Conservation (phyloP, 1,284 basidiomycete genomes). For the Flammula alnicola region DNA sequence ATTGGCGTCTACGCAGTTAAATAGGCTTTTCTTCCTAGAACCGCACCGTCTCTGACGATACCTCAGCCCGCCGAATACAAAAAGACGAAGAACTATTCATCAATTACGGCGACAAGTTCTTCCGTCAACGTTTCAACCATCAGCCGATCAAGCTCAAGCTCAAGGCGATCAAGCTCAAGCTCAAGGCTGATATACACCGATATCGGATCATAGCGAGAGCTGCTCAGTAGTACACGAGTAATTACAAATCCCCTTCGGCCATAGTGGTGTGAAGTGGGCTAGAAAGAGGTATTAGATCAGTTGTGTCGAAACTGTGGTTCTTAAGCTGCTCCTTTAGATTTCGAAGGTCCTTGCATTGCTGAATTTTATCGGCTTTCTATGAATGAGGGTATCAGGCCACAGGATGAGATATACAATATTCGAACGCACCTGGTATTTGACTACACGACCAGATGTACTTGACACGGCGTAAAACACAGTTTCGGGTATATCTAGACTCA, state of each 20-base stretch:
- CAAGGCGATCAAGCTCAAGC: no score
- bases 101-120: constrained; percentile 46
- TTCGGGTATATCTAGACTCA: constrained; percentile 38
- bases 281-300: no score
- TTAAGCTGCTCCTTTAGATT: constrained; percentile 6
- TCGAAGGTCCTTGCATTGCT: constrained; percentile 29
- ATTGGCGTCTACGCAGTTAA: constrained; percentile 61
- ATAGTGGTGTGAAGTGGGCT: no score
- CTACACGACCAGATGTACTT: constrained; percentile 70
- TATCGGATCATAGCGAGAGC: no score
- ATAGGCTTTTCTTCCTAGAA: background rate
- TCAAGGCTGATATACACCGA: no score
- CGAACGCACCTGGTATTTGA: constrained; percentile 57
- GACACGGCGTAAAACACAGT: constrained; percentile 71
- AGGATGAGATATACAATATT: background rate
- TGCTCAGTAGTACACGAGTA: no score
- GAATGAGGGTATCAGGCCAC: background rate
- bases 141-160: no score
- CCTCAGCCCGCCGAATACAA: constrained; percentile 41
- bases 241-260: no score
- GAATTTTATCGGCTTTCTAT: constrained; percentile 34
- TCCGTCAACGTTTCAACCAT: no score
- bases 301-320: constrained; percentile 4
- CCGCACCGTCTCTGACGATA: background rate
- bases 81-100: constrained; percentile 52